A percentile compares a stretch with the other conserved stretches of the same genome.
These are phyloP conservation scores for Helianthus tuberosus DNA, from an alignment of 129 eudicot species.

Conservation along the genomic window DNA sequence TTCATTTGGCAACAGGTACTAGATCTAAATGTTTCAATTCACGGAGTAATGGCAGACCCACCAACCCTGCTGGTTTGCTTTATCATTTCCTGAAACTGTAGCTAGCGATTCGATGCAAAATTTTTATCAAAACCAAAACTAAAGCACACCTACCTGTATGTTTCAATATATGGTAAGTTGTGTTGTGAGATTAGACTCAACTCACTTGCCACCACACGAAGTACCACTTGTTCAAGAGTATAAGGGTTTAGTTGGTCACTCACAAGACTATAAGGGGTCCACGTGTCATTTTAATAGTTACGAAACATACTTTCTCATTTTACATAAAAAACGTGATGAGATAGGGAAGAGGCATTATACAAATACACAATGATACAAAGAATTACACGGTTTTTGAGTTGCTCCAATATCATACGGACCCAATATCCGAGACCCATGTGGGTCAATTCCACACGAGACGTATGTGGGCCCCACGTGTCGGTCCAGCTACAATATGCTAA, in stretches of 20 bases:
- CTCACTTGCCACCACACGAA: too few relatives aligned
- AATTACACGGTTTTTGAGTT: slow-evolving; percentile 28
- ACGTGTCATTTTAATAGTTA: not conserved
- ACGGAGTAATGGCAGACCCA: too few relatives aligned
- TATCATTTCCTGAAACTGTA: too few relatives aligned
- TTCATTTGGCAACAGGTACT: too few relatives aligned
- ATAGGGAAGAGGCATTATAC: not conserved
- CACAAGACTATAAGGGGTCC: not conserved
- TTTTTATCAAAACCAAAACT: too few relatives aligned
- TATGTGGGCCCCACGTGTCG: slow-evolving; percentile 12
- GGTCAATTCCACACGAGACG: not conserved
- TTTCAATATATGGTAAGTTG: too few relatives aligned
- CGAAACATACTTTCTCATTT: not conserved
- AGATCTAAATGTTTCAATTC: too few relatives aligned
- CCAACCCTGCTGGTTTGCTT: too few relatives aligned
- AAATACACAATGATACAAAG: slow-evolving; percentile 26
- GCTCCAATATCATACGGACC: slow-evolving; percentile 10
- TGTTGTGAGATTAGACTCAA: too few relatives aligned
- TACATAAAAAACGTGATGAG: not conserved
- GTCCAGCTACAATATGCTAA: slow-evolving; percentile 22
- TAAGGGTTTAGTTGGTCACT: not conserved
- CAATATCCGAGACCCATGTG: not conserved
- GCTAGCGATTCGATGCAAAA: too few relatives aligned
- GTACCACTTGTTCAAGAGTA: not conserved
- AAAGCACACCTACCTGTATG: too few relatives aligned